Conservation (phyloP, 495 filamentous ascomycete genomes). For the Trichoderma erinaceum region DNA sequence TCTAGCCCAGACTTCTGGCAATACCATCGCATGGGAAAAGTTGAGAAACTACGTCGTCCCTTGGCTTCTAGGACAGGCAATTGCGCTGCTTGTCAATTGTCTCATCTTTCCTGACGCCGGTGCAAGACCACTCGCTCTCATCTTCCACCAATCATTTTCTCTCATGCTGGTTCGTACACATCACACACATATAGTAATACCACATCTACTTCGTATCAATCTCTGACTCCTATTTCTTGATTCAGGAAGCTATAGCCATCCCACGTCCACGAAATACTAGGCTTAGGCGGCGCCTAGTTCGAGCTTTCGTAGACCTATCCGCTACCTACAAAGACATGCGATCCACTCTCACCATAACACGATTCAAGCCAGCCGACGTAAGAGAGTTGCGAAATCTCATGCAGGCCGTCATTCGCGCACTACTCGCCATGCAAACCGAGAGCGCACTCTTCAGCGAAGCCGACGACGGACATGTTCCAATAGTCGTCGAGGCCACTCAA, state of each 20-base stretch:
- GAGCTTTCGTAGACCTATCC: conserved; percentile 49
- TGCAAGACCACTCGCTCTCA: conserved; percentile 41
- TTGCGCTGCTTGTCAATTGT: conserved; percentile 42
- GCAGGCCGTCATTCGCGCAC: conserved; percentile 45
- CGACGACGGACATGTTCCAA: neutral
- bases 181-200: too few species aligned
- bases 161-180: conserved; percentile 29
- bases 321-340: conserved; percentile 49
- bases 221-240: conserved; percentile 13
- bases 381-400: conserved; percentile 44
- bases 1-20: conserved; percentile 40
- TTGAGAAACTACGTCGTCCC: conserved; percentile 49
- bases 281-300: conserved; percentile 36
- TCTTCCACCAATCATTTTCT: conserved; percentile 39
- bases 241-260: conserved; percentile 38
- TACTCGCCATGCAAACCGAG: conserved; percentile 41
- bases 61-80: conserved; percentile 49
- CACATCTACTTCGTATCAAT: neutral
- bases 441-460: conserved; percentile 33
- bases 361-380: conserved; percentile 43
- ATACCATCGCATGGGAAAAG: conserved; percentile 37
- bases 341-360: conserved; percentile 47
- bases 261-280: conserved; percentile 13
- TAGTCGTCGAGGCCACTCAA: conserved; percentile 5
- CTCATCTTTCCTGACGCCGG: conserved; percentile 48